Evolutionary conservation across 148 eudicot species (phyloP), one percentile per base, ranked within the genome.

Genomic region (Selenicereus undatus): DNA sequence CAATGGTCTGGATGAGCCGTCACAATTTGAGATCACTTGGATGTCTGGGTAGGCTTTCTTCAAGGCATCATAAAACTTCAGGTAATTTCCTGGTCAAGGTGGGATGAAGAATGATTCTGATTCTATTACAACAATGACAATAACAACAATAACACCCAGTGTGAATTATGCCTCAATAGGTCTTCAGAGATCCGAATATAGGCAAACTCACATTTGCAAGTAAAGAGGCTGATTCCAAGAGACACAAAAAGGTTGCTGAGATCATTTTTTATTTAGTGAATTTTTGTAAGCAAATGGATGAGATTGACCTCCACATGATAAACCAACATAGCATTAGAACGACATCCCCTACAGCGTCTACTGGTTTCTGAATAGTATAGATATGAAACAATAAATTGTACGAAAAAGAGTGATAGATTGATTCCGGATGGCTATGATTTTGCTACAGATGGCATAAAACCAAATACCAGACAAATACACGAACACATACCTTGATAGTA

Each of bases 41-140:
- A 93, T 93, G 83, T 95, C 97, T 64, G 97, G 98, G 85, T 95
- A 91, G 72, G 92, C 89, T 42, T 76, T 72, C 83, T 85, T 89
- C 80, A 95, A 87, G 65, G 97, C 94, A 62, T 65, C 22, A 66
- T 93, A 91, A 86, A 92, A 92, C 86, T 85, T 92, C 83, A 90
- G 90, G 85, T 92, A 95, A 84, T 95, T 93, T 85, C 85, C 98
- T 95, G 90, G 52, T 24, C 62, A 65, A 72, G 16, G 84, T 68
- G 82, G 76, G 50, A 77, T 43, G 26, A 78, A 58, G 27, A 81
- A 81, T 69, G 73, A 80, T 66, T 70, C 22, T 17, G 22, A 16
- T 14, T 54, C 60, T 56, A 10, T 12, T 10, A 48, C 52, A 48
- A 48, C 14, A 48, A 48, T 8, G 14, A 48, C 13, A 2, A 12